A percentile compares a stretch with the other conserved stretches of the same genome.
Conservation (phyloP, 78 protist species). For the slime mould (Dictyostelium discoideum) region DNA sequence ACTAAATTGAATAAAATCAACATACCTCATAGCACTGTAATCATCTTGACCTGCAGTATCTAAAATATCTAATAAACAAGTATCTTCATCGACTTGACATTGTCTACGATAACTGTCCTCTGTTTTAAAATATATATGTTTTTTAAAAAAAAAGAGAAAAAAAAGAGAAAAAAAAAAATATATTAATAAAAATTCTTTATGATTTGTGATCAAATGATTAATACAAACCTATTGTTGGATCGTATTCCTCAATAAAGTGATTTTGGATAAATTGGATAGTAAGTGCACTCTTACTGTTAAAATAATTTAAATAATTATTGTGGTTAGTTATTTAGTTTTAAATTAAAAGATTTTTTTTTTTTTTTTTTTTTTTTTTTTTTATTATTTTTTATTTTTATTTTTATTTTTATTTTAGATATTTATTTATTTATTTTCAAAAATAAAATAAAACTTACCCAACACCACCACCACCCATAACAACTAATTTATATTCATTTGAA, state of each 20-base stretch:
- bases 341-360: not conserved
- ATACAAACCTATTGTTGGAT: conserved; percentile 86
- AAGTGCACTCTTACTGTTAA: not conserved
- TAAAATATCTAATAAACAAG: conserved; percentile 87
- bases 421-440: not conserved
- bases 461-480: conserved; percentile 94
- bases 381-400: no score
- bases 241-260: conserved; percentile 91
- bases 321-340: not conserved
- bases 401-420: not conserved
- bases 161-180: not conserved
- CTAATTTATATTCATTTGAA: conserved; percentile 84
- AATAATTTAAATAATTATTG: not conserved
- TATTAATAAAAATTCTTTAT: no score
- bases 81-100: conserved; percentile 88
- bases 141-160: not conserved
- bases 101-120: conserved; percentile 91
- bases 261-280: conserved; percentile 90
- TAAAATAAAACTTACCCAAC: conserved; percentile 81
- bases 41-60: conserved; percentile 97
- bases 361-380: not conserved
- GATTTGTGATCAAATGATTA: not conserved
- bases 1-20: conserved; percentile 19
- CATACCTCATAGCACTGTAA: conserved; percentile 86
- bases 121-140: not conserved